Base-by-base conservation (phyloP, 1,139 yeast species). In the Hemisphaericaspora lyxosophila region DNA sequence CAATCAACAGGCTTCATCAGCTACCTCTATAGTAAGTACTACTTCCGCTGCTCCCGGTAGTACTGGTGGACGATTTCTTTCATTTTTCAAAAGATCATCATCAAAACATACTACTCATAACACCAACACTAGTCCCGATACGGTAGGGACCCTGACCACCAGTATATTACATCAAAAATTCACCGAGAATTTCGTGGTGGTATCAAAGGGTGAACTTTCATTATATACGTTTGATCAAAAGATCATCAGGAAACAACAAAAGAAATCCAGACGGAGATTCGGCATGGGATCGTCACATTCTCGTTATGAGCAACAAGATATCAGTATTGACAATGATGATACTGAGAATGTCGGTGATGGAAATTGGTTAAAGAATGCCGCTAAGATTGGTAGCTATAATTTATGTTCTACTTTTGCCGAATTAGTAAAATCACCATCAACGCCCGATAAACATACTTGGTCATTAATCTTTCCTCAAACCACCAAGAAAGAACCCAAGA, bases 291-390 rank as follows among this genome's bases (percentile, higher is more conserved):
- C 4, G 7, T 14, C 17, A 5, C 12, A 11, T 28, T 11, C 5
- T 12, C 14, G 18, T 18, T 7, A 18, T 18, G 6, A 28, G 5
- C 36, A 43, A 33, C 54, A 49, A 11, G 43, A 38, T 4, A 54
- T 45, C 3, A 53, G 53, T 15, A 53, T 45, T 6, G 46, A 43
- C 23, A 53, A 49, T 13, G 45, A 43, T 25, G 54, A 49, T 13
- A 55, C 50, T 20, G 61, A 49, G 3, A 44, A 29, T 28, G 57
- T 75, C 14, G 89, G 88, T 31, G 84, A 77, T 45, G 88, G 88
- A 14, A 81, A 80, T 54, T 82, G 88, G 88, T 65, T 78, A 47
- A 71, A 70, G 40, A 70, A 69, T 45, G 76, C 77, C 13, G 76
- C 70, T 7, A 68, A 69, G 43, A 58, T 72, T 28, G 78, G 78